Percentiles rank a stretch among this genome's conserved stretches.
These are phyloP conservation scores for Blastomyces emzantsi DNA, from an alignment of 2,329 filamentous ascomycete genomes.

Conservation along the genomic window DNA sequence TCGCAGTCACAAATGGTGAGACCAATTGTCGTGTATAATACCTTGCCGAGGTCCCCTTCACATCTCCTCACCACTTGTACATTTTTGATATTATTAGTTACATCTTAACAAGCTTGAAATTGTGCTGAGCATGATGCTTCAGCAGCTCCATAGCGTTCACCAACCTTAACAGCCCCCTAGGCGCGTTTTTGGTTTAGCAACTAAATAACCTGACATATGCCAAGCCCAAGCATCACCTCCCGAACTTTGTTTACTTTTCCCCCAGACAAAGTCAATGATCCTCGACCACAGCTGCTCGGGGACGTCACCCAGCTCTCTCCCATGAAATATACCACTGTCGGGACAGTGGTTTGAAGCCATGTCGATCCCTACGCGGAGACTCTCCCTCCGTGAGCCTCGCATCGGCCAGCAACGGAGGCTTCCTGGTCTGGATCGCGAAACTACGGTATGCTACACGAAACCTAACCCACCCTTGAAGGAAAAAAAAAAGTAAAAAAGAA, in stretches of 20 bases:
- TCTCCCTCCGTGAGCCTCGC: conserved; percentile 28
- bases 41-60: neutral
- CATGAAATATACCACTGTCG: neutral
- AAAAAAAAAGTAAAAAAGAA: neutral
- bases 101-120: no score
- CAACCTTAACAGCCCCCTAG: neutral
- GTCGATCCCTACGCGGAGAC: conserved; percentile 34
- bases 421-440: conserved; percentile 17
- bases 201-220: neutral
- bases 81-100: no score
- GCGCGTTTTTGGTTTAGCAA: neutral
- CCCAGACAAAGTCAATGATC: neutral
- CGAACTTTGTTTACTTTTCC: neutral
- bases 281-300: neutral
- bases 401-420: conserved; percentile 17
- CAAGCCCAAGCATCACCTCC: neutral
- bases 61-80: neutral
- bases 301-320: neutral
- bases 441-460: conserved; percentile 11
- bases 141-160: neutral
- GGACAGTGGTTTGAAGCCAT: conserved; percentile 18
- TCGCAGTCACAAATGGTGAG: neutral
- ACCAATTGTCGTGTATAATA: neutral
- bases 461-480: neutral
- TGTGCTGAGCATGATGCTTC: no score